These are phyloP conservation scores for Gnomoniopsis sp. DNA, from an alignment of 2,329 filamentous ascomycete genomes.

Conservation along the genomic window DNA sequence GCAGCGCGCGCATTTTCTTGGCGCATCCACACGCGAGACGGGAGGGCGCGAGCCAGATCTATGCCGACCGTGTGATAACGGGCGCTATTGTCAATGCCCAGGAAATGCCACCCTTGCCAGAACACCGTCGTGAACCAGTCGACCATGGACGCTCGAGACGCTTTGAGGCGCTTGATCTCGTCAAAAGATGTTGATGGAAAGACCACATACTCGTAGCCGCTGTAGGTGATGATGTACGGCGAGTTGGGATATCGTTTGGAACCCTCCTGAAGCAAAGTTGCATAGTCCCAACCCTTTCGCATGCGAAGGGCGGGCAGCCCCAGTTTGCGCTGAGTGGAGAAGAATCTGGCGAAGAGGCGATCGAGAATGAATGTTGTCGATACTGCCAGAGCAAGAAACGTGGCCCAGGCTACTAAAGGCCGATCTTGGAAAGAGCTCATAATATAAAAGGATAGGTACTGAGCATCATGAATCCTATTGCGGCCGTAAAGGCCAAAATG, in stretches of 20 bases:
- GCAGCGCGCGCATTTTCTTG: conserved; percentile 9
- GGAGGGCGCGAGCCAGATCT: conserved; percentile 18
- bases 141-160: conserved; percentile 11
- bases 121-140: conserved; percentile 13
- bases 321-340: too few relatives aligned
- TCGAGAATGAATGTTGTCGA: too few relatives aligned
- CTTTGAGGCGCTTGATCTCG: conserved; percentile 16
- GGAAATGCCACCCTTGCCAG: conserved; percentile 16
- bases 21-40: conserved; percentile 7
- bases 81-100: conserved; percentile 16
- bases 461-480: too few relatives aligned
- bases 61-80: conserved; percentile 10
- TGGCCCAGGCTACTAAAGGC: too few relatives aligned
- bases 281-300: conserved; percentile 15
- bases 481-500: too few relatives aligned
- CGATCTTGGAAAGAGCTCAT: too few relatives aligned
- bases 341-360: too few relatives aligned
- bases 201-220: conserved; percentile 17
- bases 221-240: conserved; percentile 17
- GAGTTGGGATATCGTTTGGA: conserved; percentile 11
- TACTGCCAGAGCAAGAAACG: too few relatives aligned
- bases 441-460: too few relatives aligned
- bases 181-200: conserved; percentile 17
- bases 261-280: conserved; percentile 12
- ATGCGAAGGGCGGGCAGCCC: conserved; percentile 5